Base-by-base conservation (phyloP, 805 yeast genomes). In the Pichia kluyveri region DNA sequence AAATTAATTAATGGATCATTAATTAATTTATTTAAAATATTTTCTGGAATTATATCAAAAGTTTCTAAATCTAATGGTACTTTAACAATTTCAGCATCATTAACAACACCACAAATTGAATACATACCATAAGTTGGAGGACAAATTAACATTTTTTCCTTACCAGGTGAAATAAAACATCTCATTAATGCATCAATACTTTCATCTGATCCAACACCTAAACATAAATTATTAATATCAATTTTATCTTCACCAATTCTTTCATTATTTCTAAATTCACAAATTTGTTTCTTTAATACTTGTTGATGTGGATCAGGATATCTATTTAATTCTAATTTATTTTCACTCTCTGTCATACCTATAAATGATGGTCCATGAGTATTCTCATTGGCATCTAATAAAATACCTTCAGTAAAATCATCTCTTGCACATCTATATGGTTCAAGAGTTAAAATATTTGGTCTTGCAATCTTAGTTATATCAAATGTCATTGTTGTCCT, bases 81-180 rank as follows among this genome's bases (percentile, higher is more conserved):
- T 51, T 76, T 72, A 15, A 80, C 87, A 38, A 86, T 71, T 28
- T 73, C 86, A 10, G 91, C 86, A 58, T 93, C 98, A 60, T 93
- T 93, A 50, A 93, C 84, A 30, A 80, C 78, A 1, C 97, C 95
- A 61, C 96, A 84, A 34, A 93, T 90, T 5, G 85, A 69, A 71
- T 93, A 93, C 99, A 93, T 93, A 8, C 98, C 97, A 61, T 93
- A 93, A 0, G 99, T 93, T 40, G 99, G 98, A 3, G 98, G 96
- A 63, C 96, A 82, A 1, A 80, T 79, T 56, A 93, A 68, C 60
- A 93, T 67, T 62, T 88, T 91, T 51, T 90, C 96, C 53, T 71
- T 73, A 2, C 85, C 86, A 3, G 99, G 99, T 6, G 66, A 70
- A 60, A 96, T 86, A 46, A 84, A 76, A 47, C 95, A 86, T 57